A percentile compares a stretch with the other conserved stretches of the same genome.
Evolutionary conservation across 495 filamentous ascomycete genomes (phyloP).

Genomic region (Neurospora sp.): DNA sequence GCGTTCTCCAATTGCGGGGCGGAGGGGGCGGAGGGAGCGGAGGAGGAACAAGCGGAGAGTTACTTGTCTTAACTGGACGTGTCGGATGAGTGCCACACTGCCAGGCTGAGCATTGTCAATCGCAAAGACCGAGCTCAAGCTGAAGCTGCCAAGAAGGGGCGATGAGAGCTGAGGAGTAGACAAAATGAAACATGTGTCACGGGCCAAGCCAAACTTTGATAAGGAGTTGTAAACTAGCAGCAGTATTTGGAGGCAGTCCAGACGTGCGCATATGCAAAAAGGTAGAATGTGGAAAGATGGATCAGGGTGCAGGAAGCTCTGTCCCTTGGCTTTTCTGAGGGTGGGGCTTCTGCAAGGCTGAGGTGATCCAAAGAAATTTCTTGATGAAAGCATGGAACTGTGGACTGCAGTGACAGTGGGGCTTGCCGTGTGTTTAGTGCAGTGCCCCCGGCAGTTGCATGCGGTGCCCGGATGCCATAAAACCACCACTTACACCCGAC

Average conservation of each 20-base stretch:
- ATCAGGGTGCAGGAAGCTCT: background rate
- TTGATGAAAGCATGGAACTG: background rate
- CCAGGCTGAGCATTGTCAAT: background rate
- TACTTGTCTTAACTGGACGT: background rate
- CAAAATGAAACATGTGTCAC: background rate
- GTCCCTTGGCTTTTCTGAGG: background rate
- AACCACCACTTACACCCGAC: background rate
- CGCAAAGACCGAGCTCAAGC: background rate
- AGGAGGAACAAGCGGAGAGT: background rate
- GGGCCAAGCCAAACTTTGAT: background rate
- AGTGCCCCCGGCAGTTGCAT: background rate
- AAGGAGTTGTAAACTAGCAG: background rate
- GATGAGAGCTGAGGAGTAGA: background rate
- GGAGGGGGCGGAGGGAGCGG: background rate
- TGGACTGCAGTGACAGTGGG: background rate
- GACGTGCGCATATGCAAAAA: background rate
- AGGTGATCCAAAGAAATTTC: conserved; percentile 2
- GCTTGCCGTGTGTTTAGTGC: background rate
- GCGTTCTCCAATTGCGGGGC: background rate
- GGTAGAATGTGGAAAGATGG: background rate
- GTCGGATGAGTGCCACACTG: background rate
- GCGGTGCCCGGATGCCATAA: background rate
- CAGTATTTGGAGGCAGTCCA: background rate
- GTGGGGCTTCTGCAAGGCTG: conserved; percentile 1
- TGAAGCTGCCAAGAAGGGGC: background rate